Evolutionary conservation across 2,329 filamentous ascomycete genomes (phyloP).

Genomic region (Exophiala viscosa): DNA sequence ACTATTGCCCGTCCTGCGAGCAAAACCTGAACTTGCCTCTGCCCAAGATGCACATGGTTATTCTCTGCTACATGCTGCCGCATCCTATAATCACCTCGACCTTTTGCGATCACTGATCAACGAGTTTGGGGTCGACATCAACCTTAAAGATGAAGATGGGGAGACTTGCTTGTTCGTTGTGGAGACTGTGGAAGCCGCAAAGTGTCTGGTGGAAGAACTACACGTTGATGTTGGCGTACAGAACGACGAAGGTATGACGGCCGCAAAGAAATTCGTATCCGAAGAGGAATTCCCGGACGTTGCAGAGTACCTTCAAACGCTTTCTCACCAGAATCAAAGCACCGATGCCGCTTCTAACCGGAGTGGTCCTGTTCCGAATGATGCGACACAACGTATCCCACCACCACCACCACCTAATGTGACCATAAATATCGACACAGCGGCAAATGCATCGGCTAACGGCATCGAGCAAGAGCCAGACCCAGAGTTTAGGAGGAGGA

Average conservation of each 20-base stretch:
- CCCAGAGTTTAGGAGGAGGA: conserved; percentile 76
- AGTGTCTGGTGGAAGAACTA: conserved; percentile 76
- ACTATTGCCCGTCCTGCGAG: conserved; percentile 69
- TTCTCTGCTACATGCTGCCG: conserved; percentile 86
- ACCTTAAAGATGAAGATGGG: conserved; percentile 82
- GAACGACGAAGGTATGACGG: conserved; percentile 74
- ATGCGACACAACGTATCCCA: conserved; percentile 48
- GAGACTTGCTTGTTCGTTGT: conserved; percentile 95
- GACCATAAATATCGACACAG: conserved; percentile 69
- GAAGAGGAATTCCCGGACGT: conserved; percentile 77
- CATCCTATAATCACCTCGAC: conserved; percentile 83
- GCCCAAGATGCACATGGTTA: conserved; percentile 89
- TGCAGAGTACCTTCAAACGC: conserved; percentile 62
- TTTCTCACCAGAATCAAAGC: conserved; percentile 34
- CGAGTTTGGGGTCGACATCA: conserved; percentile 73
- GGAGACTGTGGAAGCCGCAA: conserved; percentile 75
- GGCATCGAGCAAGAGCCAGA: conserved; percentile 56
- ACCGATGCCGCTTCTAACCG: conserved; percentile 27
- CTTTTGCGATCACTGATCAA: conserved; percentile 71
- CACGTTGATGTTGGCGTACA: conserved; percentile 62
- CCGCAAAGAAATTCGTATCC: conserved; percentile 71
- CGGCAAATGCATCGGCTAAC: conserved; percentile 50
- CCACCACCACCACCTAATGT: conserved; percentile 70
- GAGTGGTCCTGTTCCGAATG: conserved; percentile 28
- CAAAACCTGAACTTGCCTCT: conserved; percentile 71